Base-by-base conservation (phyloP, 805 yeast species). In the Starmerella gropengiesseri region DNA sequence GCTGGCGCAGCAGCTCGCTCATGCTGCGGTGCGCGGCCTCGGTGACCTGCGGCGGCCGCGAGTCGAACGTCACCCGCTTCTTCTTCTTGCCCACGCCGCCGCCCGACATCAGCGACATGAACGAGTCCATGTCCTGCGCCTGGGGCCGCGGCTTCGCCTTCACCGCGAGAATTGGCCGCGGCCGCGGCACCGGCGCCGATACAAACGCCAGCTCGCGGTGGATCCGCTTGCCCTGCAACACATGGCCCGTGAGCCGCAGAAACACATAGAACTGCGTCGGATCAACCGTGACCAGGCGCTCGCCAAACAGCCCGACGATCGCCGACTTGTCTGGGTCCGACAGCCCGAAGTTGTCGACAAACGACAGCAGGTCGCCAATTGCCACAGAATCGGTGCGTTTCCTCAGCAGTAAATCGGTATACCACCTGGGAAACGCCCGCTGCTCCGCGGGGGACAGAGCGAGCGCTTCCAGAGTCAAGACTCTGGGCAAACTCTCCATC, bases 221-320 rank as follows among this genome's bases (percentile, higher is more conserved):
- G 28, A 84, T 71, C 55, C 77, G 61, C 18, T 65, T 60, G 35
- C 67, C 66, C 41, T 62, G 61, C 14, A 83, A 60, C 0, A 79
- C 67, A 59, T 84, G 95, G 16, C 94, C 73, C 12, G 86, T 70
- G 17, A 91, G 70, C 53, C 98, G 69, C 41, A 89, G 59, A 28
- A 85, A 70, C 0, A 94, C 95, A 64, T 82, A 91, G 62, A 91
- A 89, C 59, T 86, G 93, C 5, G 94, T 94, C 42, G 86, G 78
- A 54, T 84, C 86, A 43, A 89, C 68, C 3, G 81, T 71, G 43
- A 68, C 68, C 26, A 70, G 46, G 9, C 55, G 56, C 31, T 45
- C 51, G 28, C 57, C 61, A 31, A 64, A 59, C 27, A 62, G 44
- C 16, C 47, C 48, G 28, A 54, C 37, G 27, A 65, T 57, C 44